phyloP scores from a whole-genome alignment of 2,329 filamentous ascomycete genomes.

The Tolypocladium amazonense region DNA sequence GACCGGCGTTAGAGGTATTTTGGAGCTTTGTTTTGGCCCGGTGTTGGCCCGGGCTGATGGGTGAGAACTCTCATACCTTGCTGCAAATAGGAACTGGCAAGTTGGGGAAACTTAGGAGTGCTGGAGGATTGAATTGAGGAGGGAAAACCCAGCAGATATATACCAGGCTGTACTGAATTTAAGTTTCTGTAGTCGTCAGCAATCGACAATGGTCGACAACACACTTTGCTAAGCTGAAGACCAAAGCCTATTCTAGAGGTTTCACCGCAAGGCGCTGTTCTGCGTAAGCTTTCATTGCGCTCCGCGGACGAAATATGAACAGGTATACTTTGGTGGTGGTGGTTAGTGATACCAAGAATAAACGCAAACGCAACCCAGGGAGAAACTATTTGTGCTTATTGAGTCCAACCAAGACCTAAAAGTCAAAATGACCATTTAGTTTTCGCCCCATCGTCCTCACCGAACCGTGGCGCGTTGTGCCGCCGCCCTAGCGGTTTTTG shows the following conservation, averaged over 20 bases:
- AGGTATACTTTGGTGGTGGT: not conserved
- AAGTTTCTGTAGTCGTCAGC: not conserved
- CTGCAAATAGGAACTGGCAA: not conserved
- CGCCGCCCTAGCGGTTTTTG: too few species aligned
- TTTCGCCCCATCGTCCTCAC: too few species aligned
- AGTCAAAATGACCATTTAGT: too few species aligned
- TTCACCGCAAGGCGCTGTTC: not conserved
- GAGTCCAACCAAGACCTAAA: too few species aligned
- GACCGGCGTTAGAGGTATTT: not conserved
- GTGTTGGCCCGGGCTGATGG: not conserved
- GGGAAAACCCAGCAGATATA: not conserved
- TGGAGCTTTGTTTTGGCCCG: too few species aligned
- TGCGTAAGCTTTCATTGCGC: not conserved
- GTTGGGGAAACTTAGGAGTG: not conserved
- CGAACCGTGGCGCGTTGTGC: too few species aligned
- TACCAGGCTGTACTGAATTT: not conserved
- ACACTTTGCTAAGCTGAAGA: not conserved
- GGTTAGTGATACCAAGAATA: not conserved
- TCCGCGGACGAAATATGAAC: not conserved
- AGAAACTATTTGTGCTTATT: too few species aligned
- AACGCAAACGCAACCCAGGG: not conserved
- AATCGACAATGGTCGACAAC: not conserved
- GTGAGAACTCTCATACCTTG: not conserved
- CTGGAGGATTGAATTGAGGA: not conserved
- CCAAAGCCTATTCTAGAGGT: not conserved